Evolutionary conservation across 164 flowering plant species (phyloP).

Genomic region (Saururus chinensis): DNA sequence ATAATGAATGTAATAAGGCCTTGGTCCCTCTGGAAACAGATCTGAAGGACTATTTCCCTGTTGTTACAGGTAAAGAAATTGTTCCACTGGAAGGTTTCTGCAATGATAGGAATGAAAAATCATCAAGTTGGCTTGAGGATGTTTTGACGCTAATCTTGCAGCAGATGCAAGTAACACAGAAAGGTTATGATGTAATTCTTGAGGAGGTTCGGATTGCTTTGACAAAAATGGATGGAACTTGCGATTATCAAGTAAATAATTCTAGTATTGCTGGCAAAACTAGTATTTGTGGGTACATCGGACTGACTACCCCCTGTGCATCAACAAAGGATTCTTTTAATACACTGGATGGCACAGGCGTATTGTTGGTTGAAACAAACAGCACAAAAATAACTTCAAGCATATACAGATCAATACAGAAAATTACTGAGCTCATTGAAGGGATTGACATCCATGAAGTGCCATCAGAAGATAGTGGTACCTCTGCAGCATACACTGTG

Average conservation of each 20-base stretch:
- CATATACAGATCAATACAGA: conserved; percentile 40
- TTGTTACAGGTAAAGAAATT: conserved; percentile 37
- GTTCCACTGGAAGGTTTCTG: conserved; percentile 29
- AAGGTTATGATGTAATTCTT: conserved; percentile 45
- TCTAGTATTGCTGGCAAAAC: conserved; percentile 26
- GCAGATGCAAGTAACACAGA: conserved; percentile 37
- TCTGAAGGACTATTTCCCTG: conserved; percentile 1
- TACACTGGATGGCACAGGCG: conserved; percentile 13
- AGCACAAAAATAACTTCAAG: conserved; percentile 19
- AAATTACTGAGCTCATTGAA: conserved; percentile 60
- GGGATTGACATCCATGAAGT: conserved; percentile 30
- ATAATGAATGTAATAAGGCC: conserved; percentile 8
- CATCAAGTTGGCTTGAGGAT: conserved; percentile 57
- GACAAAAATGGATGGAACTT: conserved; percentile 9
- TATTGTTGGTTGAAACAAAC: conserved; percentile 11
- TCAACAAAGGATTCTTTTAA: conserved; percentile 15
- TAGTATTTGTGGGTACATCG: too few relatives aligned
- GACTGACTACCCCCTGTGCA: too few relatives aligned
- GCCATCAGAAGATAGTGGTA: conserved; percentile 18
- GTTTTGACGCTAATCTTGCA: conserved; percentile 40
- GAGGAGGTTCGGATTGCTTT: conserved; percentile 49
- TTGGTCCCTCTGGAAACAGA: conserved; percentile 7
- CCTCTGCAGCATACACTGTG: conserved; percentile 32
- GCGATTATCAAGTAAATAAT: conserved; percentile 13
- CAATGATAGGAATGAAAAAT: conserved; percentile 10